Evolutionary conservation across 2,329 filamentous ascomycete genomes (phyloP).

Genomic region (Biscogniauxia mediterranea): DNA sequence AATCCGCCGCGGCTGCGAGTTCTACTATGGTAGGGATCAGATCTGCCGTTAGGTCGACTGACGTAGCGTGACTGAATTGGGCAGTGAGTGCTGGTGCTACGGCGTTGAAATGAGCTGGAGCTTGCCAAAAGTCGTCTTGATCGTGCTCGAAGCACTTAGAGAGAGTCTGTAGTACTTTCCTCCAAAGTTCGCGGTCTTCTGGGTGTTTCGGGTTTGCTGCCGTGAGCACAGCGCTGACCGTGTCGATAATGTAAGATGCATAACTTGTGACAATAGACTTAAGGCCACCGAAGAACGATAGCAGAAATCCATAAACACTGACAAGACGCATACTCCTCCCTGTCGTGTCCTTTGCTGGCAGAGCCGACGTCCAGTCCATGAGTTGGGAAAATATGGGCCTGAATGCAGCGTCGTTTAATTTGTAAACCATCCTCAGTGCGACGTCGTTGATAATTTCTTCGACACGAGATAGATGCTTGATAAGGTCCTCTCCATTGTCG

Average conservation of each 20-base stretch:
- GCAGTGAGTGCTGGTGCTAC: conserved; percentile 68
- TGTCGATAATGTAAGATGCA: conserved; percentile 78
- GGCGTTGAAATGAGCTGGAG: conserved; percentile 77
- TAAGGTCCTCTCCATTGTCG: conserved; percentile 39
- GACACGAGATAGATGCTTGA: conserved; percentile 53
- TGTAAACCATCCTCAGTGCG: conserved; percentile 88
- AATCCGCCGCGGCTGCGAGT: conserved; percentile 76
- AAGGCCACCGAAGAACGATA: conserved; percentile 77
- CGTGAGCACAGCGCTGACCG: conserved; percentile 62
- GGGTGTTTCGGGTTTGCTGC: conserved; percentile 42
- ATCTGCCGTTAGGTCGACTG: conserved; percentile 43
- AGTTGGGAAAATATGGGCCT: conserved; percentile 83
- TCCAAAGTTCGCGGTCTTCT: conserved; percentile 62
- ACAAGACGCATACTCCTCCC: conserved; percentile 64
- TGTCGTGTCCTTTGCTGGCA: conserved; percentile 59
- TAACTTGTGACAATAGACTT: conserved; percentile 96
- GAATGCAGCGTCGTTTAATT: conserved; percentile 93
- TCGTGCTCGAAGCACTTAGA: conserved; percentile 80
- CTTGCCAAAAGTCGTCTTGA: conserved; percentile 95
- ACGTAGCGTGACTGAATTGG: conserved; percentile 57
- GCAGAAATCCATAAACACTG: conserved; percentile 78
- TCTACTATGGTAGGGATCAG: conserved; percentile 76
- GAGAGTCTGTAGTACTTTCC: conserved; percentile 68
- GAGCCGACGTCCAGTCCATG: conserved; percentile 73
- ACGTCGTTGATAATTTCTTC: conserved; percentile 68